A percentile compares a stretch with the other conserved stretches of the same genome.
These are phyloP conservation scores for Rostrohypoxylon terebratum DNA, from an alignment of 495 filamentous ascomycete genomes.

Conservation along the genomic window DNA sequence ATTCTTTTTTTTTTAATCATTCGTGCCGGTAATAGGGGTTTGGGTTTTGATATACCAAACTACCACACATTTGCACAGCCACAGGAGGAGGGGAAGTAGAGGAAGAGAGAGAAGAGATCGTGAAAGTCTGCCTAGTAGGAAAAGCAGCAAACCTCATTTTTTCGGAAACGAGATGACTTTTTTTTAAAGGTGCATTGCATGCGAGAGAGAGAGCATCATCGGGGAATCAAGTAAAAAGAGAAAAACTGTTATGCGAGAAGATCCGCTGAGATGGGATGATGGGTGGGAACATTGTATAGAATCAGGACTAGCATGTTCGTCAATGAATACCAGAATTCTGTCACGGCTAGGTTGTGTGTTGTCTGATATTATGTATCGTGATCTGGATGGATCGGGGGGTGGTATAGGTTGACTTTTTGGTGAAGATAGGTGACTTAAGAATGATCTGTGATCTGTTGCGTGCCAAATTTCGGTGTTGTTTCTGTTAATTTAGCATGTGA, in stretches of 20 bases:
- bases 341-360: conserved; percentile 1
- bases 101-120: background rate
- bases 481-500: background rate
- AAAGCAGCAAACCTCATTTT: background rate
- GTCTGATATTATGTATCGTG: background rate
- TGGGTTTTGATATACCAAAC: background rate
- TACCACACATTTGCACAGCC: background rate
- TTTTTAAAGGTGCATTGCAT: background rate
- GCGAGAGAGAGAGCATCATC: conserved; percentile 9
- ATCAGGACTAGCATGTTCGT: conserved; percentile 33
- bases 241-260: conserved; percentile 17
- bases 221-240: background rate
- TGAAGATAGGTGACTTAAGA: background rate
- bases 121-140: background rate
- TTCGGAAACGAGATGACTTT: background rate
- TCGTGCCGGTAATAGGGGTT: conserved; percentile 1
- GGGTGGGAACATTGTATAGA: conserved; percentile 37
- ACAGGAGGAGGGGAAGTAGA: background rate
- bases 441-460: background rate
- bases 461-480: background rate
- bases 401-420: background rate
- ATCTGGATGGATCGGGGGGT: background rate
- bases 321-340: conserved; percentile 42
- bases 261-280: conserved; percentile 20
- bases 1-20: background rate